Base-by-base conservation (phyloP, 2,329 filamentous ascomycete genomes). In the Ophiostoma populinum region DNA sequence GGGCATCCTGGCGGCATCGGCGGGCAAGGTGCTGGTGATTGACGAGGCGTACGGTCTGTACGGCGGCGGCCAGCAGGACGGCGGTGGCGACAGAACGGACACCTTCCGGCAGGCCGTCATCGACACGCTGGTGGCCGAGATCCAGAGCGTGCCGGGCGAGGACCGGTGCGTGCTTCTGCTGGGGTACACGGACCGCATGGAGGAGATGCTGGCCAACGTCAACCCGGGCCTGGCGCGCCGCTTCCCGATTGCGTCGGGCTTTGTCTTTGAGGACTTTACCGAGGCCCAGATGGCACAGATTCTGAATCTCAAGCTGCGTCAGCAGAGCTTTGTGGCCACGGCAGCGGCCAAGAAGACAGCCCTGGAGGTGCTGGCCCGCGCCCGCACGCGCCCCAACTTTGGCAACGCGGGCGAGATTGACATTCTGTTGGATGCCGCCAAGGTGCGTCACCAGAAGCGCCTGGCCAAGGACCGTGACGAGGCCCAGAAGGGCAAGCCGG, bases 351-450 rank as follows among this genome's bases (percentile, higher is more conserved):
- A 63, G 35, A 49, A 51, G 0, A 65, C 68, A 0, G 74, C 67
- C 0, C 53, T 74, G 38, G 70, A 75, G 3, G 57, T 75, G n/a
- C 57, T 86, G 0, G 53, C 55, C 6, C 62, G 74, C 4, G 64
- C 67, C 1, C 65, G 75, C 1, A 76, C 76, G 42, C 60, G 68
- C 1, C 65, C 66, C 0, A 67, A 78, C 42, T 81, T 80, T 48
- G 71, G 80, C 1, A 86, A 87, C 45, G 78, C 70, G 0, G 70
- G 77, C 0, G 78, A 82, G 42, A 67, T 90, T 13, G 77, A 87
- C 31, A 78, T 67, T n/a, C 48, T 82, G 0, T 55, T 81, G 1
- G 60, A 69, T 32, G 49, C 50, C 1, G 67, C 75, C 1, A 79
- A 78, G 40, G 40, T 40, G 3, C 45, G 48, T 0, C 50, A 57